Evolutionary conservation across 352 stramenopile species (phyloP).

Genomic region (Globisporangium nagaii): DNA sequence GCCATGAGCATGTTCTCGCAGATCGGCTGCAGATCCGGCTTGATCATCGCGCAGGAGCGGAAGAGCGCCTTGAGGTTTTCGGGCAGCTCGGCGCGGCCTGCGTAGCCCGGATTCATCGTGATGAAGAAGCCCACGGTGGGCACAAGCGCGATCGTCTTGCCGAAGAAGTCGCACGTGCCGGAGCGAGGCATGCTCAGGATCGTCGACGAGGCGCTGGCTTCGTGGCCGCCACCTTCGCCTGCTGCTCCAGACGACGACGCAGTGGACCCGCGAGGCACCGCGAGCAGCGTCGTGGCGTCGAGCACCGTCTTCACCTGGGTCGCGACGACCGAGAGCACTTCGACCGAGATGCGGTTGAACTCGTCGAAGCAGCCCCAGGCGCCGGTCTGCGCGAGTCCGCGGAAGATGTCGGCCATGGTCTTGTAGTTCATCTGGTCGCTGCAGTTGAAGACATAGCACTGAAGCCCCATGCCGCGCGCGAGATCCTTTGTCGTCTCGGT

Average conservation of each 20-base stretch:
- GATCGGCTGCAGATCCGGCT: conserved; percentile 88
- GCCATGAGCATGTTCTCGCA: conserved; percentile 96
- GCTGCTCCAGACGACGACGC: conserved; percentile 10
- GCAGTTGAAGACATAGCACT: conserved; percentile 88
- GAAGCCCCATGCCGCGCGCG: conserved; percentile 62
- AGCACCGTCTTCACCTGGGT: conserved; percentile 98
- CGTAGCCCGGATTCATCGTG: conserved; percentile 94
- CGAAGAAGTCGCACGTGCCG: conserved; percentile 88
- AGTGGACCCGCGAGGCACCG: conserved; percentile 8
- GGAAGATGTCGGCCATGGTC: conserved; percentile 96
- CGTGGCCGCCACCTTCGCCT: conserved; percentile 15
- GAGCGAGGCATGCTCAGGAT: conserved; percentile 26
- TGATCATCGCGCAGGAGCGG: conserved; percentile 90
- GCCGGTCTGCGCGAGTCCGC: conserved; percentile 91
- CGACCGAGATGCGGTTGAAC: conserved; percentile 96
- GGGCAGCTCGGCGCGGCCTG: conserved; percentile 86
- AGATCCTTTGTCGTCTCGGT: conserved; percentile 86
- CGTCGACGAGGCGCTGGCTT: conserved; percentile 8
- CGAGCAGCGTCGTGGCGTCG: conserved; percentile 62
- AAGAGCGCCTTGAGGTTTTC: conserved; percentile 93
- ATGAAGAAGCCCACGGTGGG: conserved; percentile 91
- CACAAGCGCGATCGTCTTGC: conserved; percentile 77
- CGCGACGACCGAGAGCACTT: conserved; percentile 94
- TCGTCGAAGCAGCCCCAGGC: conserved; percentile 97
- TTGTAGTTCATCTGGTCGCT: conserved; percentile 94